These are phyloP conservation scores for Porogramme epimiltina DNA, from an alignment of 1,284 basidiomycete genomes.

Conservation along the genomic window DNA sequence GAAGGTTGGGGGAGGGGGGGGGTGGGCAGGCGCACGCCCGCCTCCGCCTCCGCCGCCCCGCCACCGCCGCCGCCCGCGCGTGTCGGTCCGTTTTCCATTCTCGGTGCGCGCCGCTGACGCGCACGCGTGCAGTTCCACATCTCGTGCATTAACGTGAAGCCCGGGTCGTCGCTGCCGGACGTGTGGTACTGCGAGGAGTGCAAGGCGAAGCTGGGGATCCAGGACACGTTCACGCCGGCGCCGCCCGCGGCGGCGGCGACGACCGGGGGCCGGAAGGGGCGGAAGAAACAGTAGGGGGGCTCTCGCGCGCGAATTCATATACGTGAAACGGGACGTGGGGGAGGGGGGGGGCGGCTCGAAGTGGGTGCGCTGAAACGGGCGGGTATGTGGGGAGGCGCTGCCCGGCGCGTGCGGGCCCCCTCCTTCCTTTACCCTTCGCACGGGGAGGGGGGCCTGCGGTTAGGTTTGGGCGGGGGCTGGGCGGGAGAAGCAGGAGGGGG, in stretches of 20 bases:
- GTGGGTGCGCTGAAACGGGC: no score
- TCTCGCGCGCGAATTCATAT: not conserved
- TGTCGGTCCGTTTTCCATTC: not conserved
- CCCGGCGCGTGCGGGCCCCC: no score
- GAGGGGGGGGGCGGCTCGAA: not conserved
- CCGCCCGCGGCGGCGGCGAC: slow-evolving; percentile 15
- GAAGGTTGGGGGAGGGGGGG: no score
- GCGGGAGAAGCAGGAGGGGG: no score
- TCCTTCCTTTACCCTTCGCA: no score
- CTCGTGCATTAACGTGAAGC: slow-evolving; percentile 59
- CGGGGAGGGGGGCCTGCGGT: no score
- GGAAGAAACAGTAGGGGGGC: slow-evolving; percentile 29
- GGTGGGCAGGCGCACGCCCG: no score
- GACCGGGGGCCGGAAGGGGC: slow-evolving; percentile 30
- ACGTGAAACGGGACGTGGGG: slow-evolving; percentile 6
- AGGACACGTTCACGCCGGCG: slow-evolving; percentile 14
- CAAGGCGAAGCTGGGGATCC: slow-evolving; percentile 27
- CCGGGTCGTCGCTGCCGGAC: slow-evolving; percentile 51
- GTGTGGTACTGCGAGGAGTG: slow-evolving; percentile 64
- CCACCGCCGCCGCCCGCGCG: not conserved
- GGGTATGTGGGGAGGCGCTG: no score
- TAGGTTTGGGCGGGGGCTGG: no score
- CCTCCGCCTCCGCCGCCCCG: no score
- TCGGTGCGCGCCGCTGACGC: slow-evolving; percentile 1
- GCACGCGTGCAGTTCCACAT: slow-evolving; percentile 57